phyloP scores from a whole-genome alignment of 2,329 filamentous ascomycete species.

The Claviceps humidiphila region DNA sequence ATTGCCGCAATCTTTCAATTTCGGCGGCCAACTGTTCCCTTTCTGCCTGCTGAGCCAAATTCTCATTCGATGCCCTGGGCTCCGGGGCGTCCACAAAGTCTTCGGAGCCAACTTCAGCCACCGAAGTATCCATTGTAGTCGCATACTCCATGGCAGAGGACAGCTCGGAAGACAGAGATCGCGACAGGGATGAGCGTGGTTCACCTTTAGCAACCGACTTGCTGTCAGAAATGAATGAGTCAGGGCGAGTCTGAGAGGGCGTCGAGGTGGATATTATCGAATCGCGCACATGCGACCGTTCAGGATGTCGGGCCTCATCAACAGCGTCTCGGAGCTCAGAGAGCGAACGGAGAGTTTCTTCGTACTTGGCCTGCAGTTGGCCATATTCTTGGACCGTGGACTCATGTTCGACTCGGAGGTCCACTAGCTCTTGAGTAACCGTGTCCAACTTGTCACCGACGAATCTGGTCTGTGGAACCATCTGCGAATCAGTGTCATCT shows the following conservation, averaged over 20 bases:
- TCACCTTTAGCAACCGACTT: constrained; percentile 56
- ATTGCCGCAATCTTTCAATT: constrained; percentile 53
- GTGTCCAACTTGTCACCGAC: constrained; percentile 87
- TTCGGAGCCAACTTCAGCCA: constrained; percentile 33
- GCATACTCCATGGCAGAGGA: constrained; percentile 74
- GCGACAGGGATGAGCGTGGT: constrained; percentile 56
- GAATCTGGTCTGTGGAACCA: constrained; percentile 68
- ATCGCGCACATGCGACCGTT: constrained; percentile 33
- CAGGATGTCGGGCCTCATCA: constrained; percentile 61
- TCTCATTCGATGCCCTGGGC: constrained; percentile 23
- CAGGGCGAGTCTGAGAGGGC: constrained; percentile 43
- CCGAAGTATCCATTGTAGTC: constrained; percentile 48
- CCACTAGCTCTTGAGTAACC: constrained; percentile 82
- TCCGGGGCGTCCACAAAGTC: constrained; percentile 33
- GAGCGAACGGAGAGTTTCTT: constrained; percentile 70
- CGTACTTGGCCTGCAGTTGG: constrained; percentile 74
- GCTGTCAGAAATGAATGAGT: constrained; percentile 74
- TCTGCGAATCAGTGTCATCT: constrained; percentile 35
- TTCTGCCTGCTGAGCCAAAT: constrained; percentile 21
- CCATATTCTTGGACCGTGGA: constrained; percentile 69
- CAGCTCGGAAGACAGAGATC: constrained; percentile 86
- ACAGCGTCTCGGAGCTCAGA: constrained; percentile 75
- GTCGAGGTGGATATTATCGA: constrained; percentile 36
- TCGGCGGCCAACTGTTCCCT: constrained; percentile 45
- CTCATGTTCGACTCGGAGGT: constrained; percentile 84